A percentile compares a stretch with the other conserved stretches of the same genome.
Evolutionary conservation across 2,329 filamentous ascomycete genomes (phyloP).

Genomic region (Colletotrichum ledebouriae): DNA sequence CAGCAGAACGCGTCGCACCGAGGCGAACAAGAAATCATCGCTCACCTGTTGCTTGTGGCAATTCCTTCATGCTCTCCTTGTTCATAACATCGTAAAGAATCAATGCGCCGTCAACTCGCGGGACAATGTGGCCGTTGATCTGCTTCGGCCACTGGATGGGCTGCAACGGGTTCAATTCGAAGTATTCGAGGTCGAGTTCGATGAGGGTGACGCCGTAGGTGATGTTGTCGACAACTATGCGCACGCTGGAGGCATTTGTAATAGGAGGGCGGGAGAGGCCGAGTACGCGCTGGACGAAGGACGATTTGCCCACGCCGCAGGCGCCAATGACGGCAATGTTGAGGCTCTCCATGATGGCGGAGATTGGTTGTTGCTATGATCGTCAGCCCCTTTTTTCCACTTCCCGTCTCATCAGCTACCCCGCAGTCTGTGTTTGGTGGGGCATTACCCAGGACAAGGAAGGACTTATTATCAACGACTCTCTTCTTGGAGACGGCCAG

Average conservation of each 20-base stretch:
- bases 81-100: constrained; percentile 91
- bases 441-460: constrained; percentile 54
- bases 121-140: constrained; percentile 77
- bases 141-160: constrained; percentile 77
- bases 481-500: constrained; percentile 63
- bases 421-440: constrained; percentile 41
- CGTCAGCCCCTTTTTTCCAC: constrained; percentile 43
- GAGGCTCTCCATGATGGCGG: constrained; percentile 67
- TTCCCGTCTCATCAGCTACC: constrained; percentile 40
- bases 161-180: constrained; percentile 70
- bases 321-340: constrained; percentile 77
- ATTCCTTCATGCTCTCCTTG: constrained; percentile 78
- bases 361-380: constrained; percentile 42
- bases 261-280: constrained; percentile 67
- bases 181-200: constrained; percentile 75
- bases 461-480: constrained; percentile 60
- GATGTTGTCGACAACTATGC: constrained; percentile 70
- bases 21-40: constrained; percentile 45
- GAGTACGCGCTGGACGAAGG: constrained; percentile 75
- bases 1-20: constrained; percentile 41
- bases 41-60: constrained; percentile 85
- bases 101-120: constrained; percentile 84
- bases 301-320: constrained; percentile 76
- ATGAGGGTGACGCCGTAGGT: constrained; percentile 72
- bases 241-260: constrained; percentile 67